Evolutionary conservation across 352 stramenopile species (phyloP).

Genomic region (Phytophthora sp.): DNA sequence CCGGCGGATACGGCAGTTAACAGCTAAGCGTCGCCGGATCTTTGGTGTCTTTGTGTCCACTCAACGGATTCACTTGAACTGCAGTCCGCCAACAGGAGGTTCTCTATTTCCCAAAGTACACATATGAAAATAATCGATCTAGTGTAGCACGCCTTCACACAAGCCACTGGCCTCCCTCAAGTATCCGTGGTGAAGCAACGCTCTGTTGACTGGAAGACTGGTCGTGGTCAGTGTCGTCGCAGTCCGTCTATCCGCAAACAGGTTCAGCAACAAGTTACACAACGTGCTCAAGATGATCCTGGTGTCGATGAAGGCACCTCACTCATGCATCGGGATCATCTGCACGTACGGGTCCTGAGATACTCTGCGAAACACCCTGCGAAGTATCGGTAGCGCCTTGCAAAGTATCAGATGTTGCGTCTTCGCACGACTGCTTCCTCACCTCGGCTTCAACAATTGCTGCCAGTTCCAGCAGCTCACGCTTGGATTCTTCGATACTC

Average conservation of each 20-base stretch:
- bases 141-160: slow-evolving; percentile 27
- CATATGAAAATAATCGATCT: slow-evolving; percentile 20
- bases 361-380: background rate
- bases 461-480: slow-evolving; percentile 31
- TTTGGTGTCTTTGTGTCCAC: background rate
- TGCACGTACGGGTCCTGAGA: slow-evolving; percentile 28
- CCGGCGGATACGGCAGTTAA: slow-evolving; percentile 8
- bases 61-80: background rate
- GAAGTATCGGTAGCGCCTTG: background rate
- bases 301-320: slow-evolving; percentile 3
- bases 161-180: slow-evolving; percentile 32
- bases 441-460: slow-evolving; percentile 11
- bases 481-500: slow-evolving; percentile 40
- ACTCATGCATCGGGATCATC: slow-evolving; percentile 10
- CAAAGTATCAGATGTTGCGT: background rate
- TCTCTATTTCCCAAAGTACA: slow-evolving; percentile 34
- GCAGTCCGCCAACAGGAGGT: slow-evolving; percentile 1
- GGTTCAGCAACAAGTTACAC: slow-evolving; percentile 18
- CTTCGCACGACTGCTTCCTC: slow-evolving; percentile 6
- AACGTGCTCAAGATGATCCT: background rate
- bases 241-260: slow-evolving; percentile 22
- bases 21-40: slow-evolving; percentile 27
- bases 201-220: slow-evolving; percentile 18
- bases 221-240: slow-evolving; percentile 9
- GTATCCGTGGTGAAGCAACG: slow-evolving; percentile 16